Evolutionary conservation across 805 yeast genomes (phyloP), one percentile per base, ranked within the genome.

Genomic region (Candida pseudoglaebosa): DNA sequence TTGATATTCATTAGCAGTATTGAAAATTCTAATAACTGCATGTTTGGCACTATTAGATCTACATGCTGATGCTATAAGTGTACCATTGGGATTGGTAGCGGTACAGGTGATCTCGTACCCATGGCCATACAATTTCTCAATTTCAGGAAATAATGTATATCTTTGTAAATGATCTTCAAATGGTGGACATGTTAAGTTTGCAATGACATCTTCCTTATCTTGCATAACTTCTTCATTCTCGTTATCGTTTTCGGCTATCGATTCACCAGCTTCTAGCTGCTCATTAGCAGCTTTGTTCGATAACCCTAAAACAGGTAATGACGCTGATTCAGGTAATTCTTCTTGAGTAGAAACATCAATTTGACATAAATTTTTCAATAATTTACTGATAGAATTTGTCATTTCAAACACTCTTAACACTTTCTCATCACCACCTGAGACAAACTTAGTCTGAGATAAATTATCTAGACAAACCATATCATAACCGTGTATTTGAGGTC

Each of bases 401-500:
- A 85, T 83, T 47, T 84, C 90, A 57, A 95, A 93, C 1, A 89
- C 85, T 49, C 99, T 71, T 46, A 91, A 61, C 8, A 88, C 80
- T 64, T 93, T 95, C 55, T 93, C 99, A 56, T 95, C 99, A 34
- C 97, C 98, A 12, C 90, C 98, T 38, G 96, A 86, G 3, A 90
- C 84, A 64, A 86, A 91, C 46, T 75, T 67, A 1, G 84, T 70
- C 36, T 70, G 61, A 13, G 75, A 61, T 10, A 93, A 59, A 9
- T 83, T 70, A 28, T 80, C 77, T 5, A 85, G 68, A 48, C 95
- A 80, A 28, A 86, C 73, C 97, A 93, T 89, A 55, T 93, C 98
- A 56, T 88, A 93, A 6, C 99, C 99, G 59, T 93, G 99, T 46
- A 93, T 93, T 60, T 93, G 99, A 0, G 99, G 98, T 49, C 99